Conservation (phyloP, 768 basidiomycete species). For the Multifurca ochricompacta region DNA sequence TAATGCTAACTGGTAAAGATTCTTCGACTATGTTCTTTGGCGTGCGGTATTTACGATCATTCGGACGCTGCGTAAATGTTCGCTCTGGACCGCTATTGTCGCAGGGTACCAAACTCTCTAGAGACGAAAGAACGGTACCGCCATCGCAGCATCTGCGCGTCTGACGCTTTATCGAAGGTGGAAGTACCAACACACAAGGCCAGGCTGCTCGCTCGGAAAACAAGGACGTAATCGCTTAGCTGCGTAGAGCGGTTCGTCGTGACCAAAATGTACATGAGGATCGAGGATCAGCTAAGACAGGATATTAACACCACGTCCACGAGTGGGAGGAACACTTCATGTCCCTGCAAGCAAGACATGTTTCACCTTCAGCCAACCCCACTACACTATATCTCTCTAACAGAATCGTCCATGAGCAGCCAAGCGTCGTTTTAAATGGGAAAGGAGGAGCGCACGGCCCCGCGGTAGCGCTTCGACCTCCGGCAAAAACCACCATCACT, state of each 20-base stretch:
- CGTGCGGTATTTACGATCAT: slow-evolving; percentile 68
- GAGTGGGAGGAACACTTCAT: too few species aligned
- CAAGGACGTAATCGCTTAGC: slow-evolving; percentile 19
- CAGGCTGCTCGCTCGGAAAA: slow-evolving; percentile 27
- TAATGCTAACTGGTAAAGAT: slow-evolving; percentile 81
- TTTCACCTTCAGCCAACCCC: too few species aligned
- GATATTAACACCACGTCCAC: too few species aligned
- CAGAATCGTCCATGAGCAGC: too few species aligned
- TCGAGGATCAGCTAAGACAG: not conserved
- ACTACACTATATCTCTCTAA: too few species aligned
- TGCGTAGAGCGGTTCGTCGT: not conserved
- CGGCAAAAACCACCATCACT: not conserved
- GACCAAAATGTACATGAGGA: not conserved
- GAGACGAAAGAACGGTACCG: slow-evolving; percentile 38
- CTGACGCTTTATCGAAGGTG: slow-evolving; percentile 29
- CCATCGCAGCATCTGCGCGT: slow-evolving; percentile 42
- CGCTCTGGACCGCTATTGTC: too few species aligned
- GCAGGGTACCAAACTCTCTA: slow-evolving; percentile 42
- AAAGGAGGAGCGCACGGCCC: not conserved
- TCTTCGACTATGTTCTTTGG: slow-evolving; percentile 92
- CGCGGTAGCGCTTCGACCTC: not conserved
- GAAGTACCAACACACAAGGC: slow-evolving; percentile 26
- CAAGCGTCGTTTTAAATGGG: too few species aligned
- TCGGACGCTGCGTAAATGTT: slow-evolving; percentile 82
- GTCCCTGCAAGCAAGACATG: too few species aligned